These are phyloP conservation scores for Phialophora macrospora DNA, from an alignment of 2,329 filamentous ascomycete species.

Conservation along the genomic window DNA sequence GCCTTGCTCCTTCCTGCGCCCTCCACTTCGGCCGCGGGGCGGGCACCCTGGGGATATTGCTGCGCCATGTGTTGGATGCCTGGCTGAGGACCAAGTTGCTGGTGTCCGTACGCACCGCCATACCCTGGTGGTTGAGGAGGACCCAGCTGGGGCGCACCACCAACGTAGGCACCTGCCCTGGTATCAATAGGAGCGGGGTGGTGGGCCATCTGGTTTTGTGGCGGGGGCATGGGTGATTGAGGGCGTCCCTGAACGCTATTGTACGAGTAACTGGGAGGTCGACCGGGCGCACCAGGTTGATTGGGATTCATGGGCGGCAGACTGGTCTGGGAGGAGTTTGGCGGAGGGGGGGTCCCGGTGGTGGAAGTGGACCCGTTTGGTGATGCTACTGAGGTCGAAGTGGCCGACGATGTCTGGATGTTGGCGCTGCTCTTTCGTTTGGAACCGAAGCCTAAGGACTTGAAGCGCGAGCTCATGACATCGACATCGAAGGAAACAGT, in stretches of 20 bases:
- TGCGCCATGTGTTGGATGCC: conserved; percentile 40
- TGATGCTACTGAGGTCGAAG: conserved; percentile 38
- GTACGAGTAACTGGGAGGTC: conserved; percentile 68
- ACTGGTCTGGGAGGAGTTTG: conserved; percentile 55
- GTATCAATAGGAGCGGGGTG: conserved; percentile 62
- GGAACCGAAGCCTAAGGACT: conserved; percentile 55
- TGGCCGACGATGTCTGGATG: conserved; percentile 40
- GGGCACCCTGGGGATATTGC: conserved; percentile 41
- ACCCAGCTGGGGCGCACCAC: conserved; percentile 48
- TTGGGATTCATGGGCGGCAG: conserved; percentile 58
- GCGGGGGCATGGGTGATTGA: conserved; percentile 57
- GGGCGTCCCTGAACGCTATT: conserved; percentile 53
- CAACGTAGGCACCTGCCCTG: conserved; percentile 54
- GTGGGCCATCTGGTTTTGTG: conserved; percentile 49
- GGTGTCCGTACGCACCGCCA: conserved; percentile 43
- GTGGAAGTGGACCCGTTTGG: conserved; percentile 42
- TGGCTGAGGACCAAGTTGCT: conserved; percentile 34
- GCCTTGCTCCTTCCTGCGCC: conserved; percentile 89
- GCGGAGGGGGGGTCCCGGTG: conserved; percentile 43
- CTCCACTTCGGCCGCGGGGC: conserved; percentile 71
- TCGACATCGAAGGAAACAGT: conserved; percentile 45
- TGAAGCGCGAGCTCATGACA: conserved; percentile 59
- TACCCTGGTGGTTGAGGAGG: conserved; percentile 52
- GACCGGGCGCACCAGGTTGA: conserved; percentile 58
- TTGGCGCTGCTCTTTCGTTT: conserved; percentile 59